These are phyloP conservation scores for Colletotrichum neosansevieriae DNA, from an alignment of 2,329 filamentous ascomycete genomes.

Conservation along the genomic window DNA sequence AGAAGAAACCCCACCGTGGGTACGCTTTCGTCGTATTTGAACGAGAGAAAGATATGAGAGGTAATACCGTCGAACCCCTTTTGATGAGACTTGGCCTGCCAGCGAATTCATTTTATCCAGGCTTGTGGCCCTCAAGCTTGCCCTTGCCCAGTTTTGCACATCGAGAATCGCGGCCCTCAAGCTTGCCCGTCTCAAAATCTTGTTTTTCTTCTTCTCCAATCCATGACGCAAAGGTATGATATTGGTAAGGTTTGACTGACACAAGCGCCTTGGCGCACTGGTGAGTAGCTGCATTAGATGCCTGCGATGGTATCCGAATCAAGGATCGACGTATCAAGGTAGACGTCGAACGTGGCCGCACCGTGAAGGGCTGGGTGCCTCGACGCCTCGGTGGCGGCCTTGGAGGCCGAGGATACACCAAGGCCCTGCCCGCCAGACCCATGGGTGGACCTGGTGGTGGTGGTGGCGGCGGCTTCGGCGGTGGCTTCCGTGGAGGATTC, in stretches of 20 bases:
- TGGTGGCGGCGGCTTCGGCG: slow-evolving; percentile 63
- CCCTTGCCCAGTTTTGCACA: slow-evolving; percentile 54
- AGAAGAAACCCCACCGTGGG: slow-evolving; percentile 84
- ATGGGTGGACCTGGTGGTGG: slow-evolving; percentile 65
- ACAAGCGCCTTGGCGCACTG: slow-evolving; percentile 70
- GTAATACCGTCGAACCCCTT: slow-evolving; percentile 67
- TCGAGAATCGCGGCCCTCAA: slow-evolving; percentile 67
- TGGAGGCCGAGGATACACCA: slow-evolving; percentile 93
- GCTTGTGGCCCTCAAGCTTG: slow-evolving; percentile 59
- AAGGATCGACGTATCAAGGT: slow-evolving; percentile 93
- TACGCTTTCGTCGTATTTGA: slow-evolving; percentile 99
- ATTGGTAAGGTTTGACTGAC: slow-evolving; percentile 76
- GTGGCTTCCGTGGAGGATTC: slow-evolving; percentile 64
- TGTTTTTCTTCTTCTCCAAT: slow-evolving; percentile 44
- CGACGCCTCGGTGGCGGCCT: slow-evolving; percentile 91
- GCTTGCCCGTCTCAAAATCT: slow-evolving; percentile 64
- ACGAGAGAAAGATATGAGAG: slow-evolving; percentile 98
- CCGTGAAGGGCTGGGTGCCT: slow-evolving; percentile 93
- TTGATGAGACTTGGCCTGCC: slow-evolving; percentile 31
- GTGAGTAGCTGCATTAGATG: slow-evolving; percentile 87
- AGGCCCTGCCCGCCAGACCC: slow-evolving; percentile 78
- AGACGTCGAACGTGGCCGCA: slow-evolving; percentile 95
- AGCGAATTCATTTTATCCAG: slow-evolving; percentile 46
- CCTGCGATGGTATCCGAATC: slow-evolving; percentile 88
- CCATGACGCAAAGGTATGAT: slow-evolving; percentile 48